Percentiles rank a stretch among this genome's conserved stretches.
phyloP scores from a whole-genome alignment of 768 basidiomycete species.

The Suillus decipiens region DNA sequence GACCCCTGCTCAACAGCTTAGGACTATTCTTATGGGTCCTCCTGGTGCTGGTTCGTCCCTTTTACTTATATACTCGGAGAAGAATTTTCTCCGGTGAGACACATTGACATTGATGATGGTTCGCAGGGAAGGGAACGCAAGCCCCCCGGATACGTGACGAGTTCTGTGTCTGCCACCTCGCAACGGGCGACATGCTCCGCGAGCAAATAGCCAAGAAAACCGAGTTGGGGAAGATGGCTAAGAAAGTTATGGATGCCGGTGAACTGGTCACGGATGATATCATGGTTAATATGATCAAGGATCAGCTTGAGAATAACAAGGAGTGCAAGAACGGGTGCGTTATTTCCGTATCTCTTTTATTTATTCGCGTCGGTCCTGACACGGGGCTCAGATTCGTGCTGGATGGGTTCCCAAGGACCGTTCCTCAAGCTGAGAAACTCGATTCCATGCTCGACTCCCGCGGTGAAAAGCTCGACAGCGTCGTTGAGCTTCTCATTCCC shows the following conservation, averaged over 20 bases:
- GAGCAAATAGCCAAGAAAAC: constrained; percentile 91
- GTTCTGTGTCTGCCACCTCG: constrained; percentile 97
- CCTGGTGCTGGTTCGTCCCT: constrained; percentile 85
- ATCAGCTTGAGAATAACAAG: constrained; percentile 92
- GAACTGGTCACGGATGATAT: constrained; percentile 96
- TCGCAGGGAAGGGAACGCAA: constrained; percentile 94
- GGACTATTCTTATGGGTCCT: constrained; percentile 93
- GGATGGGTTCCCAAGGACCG: constrained; percentile 99
- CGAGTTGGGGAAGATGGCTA: constrained; percentile 84
- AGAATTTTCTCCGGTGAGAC: background rate
- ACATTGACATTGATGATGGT: background rate
- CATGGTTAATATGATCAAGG: constrained; percentile 96
- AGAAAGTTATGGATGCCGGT: constrained; percentile 97
- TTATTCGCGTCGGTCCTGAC: constrained; percentile 2
- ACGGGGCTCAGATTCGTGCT: constrained; percentile 77
- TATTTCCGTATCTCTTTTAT: background rate
- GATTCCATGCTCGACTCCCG: constrained; percentile 83
- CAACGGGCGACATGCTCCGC: constrained; percentile 98
- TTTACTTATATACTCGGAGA: background rate
- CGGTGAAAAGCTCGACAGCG: constrained; percentile 90
- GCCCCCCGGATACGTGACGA: constrained; percentile 90
- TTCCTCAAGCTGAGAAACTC: constrained; percentile 94
- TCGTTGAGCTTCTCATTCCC: constrained; percentile 88
- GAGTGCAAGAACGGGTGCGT: constrained; percentile 94
- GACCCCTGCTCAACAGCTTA: constrained; percentile 75